Conservation (phyloP, 345 rosid species). For the Boechera stricta region DNA sequence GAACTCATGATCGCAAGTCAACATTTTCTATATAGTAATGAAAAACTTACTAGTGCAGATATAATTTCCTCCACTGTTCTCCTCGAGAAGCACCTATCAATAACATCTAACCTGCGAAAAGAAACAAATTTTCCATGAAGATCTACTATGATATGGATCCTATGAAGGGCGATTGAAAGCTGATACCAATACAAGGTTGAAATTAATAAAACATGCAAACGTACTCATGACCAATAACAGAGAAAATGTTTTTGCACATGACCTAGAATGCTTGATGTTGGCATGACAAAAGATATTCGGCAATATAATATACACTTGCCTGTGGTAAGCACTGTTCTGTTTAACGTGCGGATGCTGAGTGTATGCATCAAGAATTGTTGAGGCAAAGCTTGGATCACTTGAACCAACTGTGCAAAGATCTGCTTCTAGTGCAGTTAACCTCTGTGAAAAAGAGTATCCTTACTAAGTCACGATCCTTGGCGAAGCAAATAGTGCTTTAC, state of each 20-base stretch:
- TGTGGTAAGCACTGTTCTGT: constrained; percentile 57
- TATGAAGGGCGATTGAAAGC: background rate
- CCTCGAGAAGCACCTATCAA: constrained; percentile 66
- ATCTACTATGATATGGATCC: constrained; percentile 1
- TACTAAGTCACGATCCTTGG: background rate
- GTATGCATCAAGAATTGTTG: constrained; percentile 58
- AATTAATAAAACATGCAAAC: background rate
- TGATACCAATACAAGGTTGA: constrained; percentile 9
- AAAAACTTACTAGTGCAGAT: constrained; percentile 71
- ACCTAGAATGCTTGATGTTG: constrained; percentile 5
- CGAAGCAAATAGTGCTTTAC: constrained; percentile 1
- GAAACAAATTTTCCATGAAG: background rate
- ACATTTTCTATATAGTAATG: background rate
- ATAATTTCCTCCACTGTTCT: constrained; percentile 76
- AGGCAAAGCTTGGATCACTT: constrained; percentile 52
- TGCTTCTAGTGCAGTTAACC: constrained; percentile 59
- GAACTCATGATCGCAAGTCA: background rate
- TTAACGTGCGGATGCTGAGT: constrained; percentile 57
- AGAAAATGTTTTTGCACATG: background rate
- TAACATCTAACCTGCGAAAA: constrained; percentile 56
- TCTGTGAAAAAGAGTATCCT: constrained; percentile 49
- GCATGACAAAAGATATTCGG: constrained; percentile 9
- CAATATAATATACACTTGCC: constrained; percentile 48
- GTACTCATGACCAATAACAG: constrained; percentile 3
- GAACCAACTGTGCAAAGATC: constrained; percentile 53